A percentile compares a stretch with the other conserved stretches of the same genome.
These are phyloP conservation scores for Magnusiomyces tetraspermus DNA, from an alignment of 1,139 yeast genomes.

Conservation along the genomic window DNA sequence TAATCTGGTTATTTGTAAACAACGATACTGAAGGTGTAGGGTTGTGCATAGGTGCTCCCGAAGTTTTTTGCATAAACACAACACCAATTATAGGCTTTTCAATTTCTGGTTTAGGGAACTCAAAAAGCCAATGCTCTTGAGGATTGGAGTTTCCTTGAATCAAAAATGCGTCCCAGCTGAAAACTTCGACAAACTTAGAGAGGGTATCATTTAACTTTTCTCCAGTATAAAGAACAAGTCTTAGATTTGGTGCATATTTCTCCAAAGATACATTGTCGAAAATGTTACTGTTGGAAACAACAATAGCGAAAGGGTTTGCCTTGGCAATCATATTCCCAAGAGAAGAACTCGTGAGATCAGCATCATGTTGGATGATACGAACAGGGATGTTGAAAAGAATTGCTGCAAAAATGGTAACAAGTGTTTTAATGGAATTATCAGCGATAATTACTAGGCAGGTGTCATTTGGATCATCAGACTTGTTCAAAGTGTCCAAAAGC, in stretches of 20 bases:
- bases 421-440: background rate
- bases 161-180: constrained; percentile 4
- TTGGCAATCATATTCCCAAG: constrained; percentile 6
- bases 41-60: background rate
- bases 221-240: constrained; percentile 4
- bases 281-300: constrained; percentile 5
- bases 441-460: background rate
- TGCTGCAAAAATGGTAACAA: constrained; percentile 6
- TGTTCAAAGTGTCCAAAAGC: background rate
- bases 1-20: background rate
- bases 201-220: background rate
- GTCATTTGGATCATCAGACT: background rate
- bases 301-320: constrained; percentile 10
- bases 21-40: constrained; percentile 26
- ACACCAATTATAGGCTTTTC: background rate
- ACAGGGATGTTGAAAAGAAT: constrained; percentile 9
- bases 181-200: background rate
- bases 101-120: background rate
- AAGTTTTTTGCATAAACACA: background rate
- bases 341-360: background rate
- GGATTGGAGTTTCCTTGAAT: background rate
- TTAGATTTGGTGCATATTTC: constrained; percentile 4
- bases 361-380: constrained; percentile 4
- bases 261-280: background rate
- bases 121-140: background rate